A percentile compares a stretch with the other conserved stretches of the same genome.
Evolutionary conservation across 148 eudicot genomes (phyloP).

Genomic region (Cornus florida): DNA sequence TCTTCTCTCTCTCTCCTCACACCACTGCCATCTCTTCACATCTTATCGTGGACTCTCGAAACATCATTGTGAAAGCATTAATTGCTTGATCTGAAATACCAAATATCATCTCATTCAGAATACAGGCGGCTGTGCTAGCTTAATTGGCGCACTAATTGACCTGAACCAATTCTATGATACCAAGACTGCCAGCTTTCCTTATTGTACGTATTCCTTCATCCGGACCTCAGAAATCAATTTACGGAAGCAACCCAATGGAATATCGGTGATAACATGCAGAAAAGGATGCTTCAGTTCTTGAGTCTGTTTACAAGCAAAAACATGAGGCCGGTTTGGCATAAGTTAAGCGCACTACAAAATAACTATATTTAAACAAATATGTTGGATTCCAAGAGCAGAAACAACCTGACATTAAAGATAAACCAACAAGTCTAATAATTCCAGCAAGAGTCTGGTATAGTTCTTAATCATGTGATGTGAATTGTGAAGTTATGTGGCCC

Average conservation of each 20-base stretch:
- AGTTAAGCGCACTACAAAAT: constrained; percentile 16
- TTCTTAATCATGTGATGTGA: too few relatives aligned
- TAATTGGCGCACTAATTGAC: constrained; percentile 73
- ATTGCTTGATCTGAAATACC: constrained; percentile 74
- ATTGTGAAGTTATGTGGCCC: too few relatives aligned
- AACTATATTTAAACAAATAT: constrained; percentile 5
- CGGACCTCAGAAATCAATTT: constrained; percentile 71
- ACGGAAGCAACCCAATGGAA: constrained; percentile 73
- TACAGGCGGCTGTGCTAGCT: constrained; percentile 84
- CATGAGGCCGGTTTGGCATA: constrained; percentile 9
- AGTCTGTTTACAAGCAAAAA: constrained; percentile 41
- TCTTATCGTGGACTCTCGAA: constrained; percentile 32
- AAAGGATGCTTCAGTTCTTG: constrained; percentile 54
- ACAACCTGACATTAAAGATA: constrained; percentile 72
- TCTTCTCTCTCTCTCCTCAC: too few relatives aligned
- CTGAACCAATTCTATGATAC: constrained; percentile 72
- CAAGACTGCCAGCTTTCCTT: constrained; percentile 84
- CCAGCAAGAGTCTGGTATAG: too few relatives aligned
- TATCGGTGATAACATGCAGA: constrained; percentile 59
- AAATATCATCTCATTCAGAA: constrained; percentile 83
- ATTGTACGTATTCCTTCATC: constrained; percentile 47
- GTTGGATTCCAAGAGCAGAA: constrained; percentile 6
- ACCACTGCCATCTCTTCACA: constrained; percentile 15
- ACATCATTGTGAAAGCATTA: constrained; percentile 41
- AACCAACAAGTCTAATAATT: constrained; percentile 75